Conservation (phyloP, 495 filamentous ascomycete species). For the Rhypophila decipiens region DNA sequence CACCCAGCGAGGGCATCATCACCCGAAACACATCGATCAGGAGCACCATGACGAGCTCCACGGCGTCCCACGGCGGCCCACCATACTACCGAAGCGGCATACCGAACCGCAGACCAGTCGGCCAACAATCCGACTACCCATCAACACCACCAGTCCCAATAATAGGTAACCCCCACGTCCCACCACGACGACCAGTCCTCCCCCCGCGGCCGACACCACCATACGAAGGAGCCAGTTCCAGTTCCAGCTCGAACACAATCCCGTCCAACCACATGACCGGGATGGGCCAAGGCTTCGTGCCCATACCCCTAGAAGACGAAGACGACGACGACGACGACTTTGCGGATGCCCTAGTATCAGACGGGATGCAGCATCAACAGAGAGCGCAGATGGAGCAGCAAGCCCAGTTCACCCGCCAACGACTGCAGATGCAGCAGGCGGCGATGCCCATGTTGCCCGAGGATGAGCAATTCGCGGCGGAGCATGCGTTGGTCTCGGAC, state of each 20-base stretch:
- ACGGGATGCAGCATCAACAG: slow-evolving; percentile 18
- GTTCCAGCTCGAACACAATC: not conserved
- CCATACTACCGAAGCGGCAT: not conserved
- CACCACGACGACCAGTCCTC: slow-evolving; percentile 7
- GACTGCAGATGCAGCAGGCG: not conserved
- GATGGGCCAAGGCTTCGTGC: slow-evolving; percentile 1
- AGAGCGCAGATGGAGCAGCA: slow-evolving; percentile 1
- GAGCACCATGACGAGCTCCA: slow-evolving; percentile 16
- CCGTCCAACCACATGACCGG: not conserved
- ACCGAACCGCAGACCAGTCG: not conserved
- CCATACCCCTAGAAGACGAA: slow-evolving; percentile 18
- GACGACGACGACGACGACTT: slow-evolving; percentile 15
- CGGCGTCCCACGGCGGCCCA: not conserved
- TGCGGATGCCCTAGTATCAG: slow-evolving; percentile 18
- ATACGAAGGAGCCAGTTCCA: not conserved
- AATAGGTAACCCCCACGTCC: not conserved
- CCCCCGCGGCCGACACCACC: not conserved
- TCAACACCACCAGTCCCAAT: not conserved
- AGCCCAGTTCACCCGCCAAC: not conserved
- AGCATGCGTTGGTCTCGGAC: slow-evolving; percentile 30
- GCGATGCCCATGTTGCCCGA: slow-evolving; percentile 16
- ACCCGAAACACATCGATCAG: slow-evolving; percentile 24
- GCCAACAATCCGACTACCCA: not conserved
- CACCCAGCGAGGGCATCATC: slow-evolving; percentile 26
- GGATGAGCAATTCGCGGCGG: slow-evolving; percentile 15